Conservation (phyloP, 2,329 filamentous ascomycete genomes). For the Cadophora malorum region DNA sequence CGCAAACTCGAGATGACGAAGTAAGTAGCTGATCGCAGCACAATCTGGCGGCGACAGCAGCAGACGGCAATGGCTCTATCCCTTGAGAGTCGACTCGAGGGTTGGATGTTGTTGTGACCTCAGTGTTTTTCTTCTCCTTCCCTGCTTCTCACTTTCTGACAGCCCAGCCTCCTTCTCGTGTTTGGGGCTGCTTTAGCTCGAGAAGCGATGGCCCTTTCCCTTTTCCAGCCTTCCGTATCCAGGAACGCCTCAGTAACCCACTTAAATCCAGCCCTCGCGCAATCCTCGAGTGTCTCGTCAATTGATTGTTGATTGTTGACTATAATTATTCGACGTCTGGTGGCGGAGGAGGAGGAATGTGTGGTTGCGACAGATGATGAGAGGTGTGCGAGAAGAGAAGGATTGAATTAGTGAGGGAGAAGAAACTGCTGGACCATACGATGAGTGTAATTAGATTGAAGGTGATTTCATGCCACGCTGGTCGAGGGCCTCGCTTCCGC, state of each 20-base stretch:
- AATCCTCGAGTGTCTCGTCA: background rate
- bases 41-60: constrained; percentile 8
- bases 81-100: background rate
- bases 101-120: background rate
- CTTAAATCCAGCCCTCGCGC: background rate
- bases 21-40: constrained; percentile 13
- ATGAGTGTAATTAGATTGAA: constrained; percentile 13
- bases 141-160: constrained; percentile 10
- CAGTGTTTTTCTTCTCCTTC: constrained; percentile 7
- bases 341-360: background rate
- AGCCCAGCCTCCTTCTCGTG: constrained; percentile 16
- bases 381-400: background rate
- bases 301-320: background rate
- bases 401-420: constrained; percentile 7
- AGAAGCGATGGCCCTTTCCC: constrained; percentile 15
- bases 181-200: constrained; percentile 15
- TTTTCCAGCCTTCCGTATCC: constrained; percentile 19
- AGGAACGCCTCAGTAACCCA: constrained; percentile 12
- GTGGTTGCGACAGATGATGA: background rate
- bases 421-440: constrained; percentile 2
- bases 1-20: constrained; percentile 14
- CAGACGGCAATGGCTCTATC: background rate
- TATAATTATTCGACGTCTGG: constrained; percentile 8
- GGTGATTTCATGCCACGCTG: constrained; percentile 21
- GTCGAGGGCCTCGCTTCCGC: constrained; percentile 8